phyloP scores from a whole-genome alignment of 2,329 filamentous ascomycete genomes.

The Beauveria sp. region DNA sequence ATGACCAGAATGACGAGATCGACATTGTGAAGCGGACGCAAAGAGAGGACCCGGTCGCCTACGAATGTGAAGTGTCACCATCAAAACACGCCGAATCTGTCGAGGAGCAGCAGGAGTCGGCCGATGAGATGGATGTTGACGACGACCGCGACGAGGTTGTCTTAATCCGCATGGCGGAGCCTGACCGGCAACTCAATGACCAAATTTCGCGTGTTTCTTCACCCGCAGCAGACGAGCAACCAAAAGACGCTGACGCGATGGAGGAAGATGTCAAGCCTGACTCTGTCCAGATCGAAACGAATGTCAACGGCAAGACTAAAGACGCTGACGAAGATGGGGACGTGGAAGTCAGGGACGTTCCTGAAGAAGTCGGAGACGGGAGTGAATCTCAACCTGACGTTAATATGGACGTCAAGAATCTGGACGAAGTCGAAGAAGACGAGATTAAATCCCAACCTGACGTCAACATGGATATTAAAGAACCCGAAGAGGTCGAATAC shows the following conservation, averaged over 20 bases:
- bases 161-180: background rate
- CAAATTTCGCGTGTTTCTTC: background rate
- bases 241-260: background rate
- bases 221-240: background rate
- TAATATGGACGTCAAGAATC: background rate
- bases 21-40: background rate
- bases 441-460: slow-evolving; percentile 3
- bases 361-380: background rate
- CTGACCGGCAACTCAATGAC: background rate
- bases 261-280: background rate
- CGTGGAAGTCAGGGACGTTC: background rate
- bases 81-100: background rate
- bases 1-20: background rate
- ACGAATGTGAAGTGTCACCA: too few relatives aligned
- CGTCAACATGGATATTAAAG: background rate
- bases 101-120: background rate
- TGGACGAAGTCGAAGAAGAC: background rate
- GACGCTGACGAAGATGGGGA: background rate
- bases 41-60: background rate
- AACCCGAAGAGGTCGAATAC: background rate
- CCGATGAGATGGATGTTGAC: slow-evolving; percentile 6
- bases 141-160: background rate
- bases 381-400: slow-evolving; percentile 1
- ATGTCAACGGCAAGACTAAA: background rate
- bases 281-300: background rate